Percentiles rank a stretch among this genome's conserved stretches.
Evolutionary conservation across 2,329 filamentous ascomycete genomes (phyloP).

Genomic region (Sporothrix curviconia): DNA sequence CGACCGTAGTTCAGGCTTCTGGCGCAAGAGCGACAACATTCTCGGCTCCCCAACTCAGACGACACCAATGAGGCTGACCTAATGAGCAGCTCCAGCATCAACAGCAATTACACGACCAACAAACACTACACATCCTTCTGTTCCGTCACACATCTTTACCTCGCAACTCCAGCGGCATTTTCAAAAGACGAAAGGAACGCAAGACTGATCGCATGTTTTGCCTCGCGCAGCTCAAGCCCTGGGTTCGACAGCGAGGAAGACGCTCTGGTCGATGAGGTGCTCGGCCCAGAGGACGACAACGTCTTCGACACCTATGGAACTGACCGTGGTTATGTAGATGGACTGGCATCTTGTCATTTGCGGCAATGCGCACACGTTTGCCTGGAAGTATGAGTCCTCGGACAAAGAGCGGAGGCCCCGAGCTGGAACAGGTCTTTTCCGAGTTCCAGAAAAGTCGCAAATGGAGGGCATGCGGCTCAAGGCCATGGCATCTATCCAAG

Average conservation of each 20-base stretch:
- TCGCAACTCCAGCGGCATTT: constrained; percentile 2
- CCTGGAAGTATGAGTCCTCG: constrained; percentile 51
- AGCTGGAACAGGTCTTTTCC: constrained; percentile 34
- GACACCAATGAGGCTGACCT: background rate
- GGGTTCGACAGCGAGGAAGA: constrained; percentile 31
- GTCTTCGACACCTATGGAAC: constrained; percentile 3
- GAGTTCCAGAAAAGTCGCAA: background rate
- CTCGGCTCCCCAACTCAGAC: constrained; percentile 32
- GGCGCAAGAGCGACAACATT: constrained; percentile 51
- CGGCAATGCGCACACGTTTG: constrained; percentile 48
- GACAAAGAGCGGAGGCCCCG: constrained; percentile 47
- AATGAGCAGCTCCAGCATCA: background rate
- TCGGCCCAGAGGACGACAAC: constrained; percentile 15
- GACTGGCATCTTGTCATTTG: no score
- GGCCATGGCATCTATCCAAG: constrained; percentile 11
- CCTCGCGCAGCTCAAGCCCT: constrained; percentile 28
- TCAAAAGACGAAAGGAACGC: background rate
- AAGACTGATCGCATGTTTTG: background rate
- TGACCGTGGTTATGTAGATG: constrained; percentile 15
- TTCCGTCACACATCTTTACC: background rate
- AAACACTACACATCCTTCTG: background rate
- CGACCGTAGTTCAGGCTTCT: constrained; percentile 52
- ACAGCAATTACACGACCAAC: background rate
- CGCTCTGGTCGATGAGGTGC: constrained; percentile 25
- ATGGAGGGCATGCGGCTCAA: constrained; percentile 4